Base-by-base conservation (phyloP, 2,329 filamentous ascomycete genomes). In the Cylindrodendrum hubeiense region DNA sequence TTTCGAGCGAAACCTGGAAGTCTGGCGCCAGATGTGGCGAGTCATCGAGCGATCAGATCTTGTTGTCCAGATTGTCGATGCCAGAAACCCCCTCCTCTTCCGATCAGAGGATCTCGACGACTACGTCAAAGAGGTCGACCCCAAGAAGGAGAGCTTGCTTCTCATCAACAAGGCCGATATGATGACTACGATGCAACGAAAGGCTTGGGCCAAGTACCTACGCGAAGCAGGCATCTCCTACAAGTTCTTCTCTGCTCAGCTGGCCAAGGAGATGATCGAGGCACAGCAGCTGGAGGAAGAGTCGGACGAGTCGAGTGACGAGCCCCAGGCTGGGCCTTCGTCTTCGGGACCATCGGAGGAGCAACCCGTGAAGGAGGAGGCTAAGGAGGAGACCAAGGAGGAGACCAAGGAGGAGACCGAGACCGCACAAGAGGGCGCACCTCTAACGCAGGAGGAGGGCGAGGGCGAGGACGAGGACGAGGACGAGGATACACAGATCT, bases 131-230 rank as follows among this genome's bases (percentile, higher is more conserved):
- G 94, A 97, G 73, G 92, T 98, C 26, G 92, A 97, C 74, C 81
- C 90, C 2, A 91, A 89, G 77, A 98, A 99, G 84, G 88, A 94
- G 78, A 99, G 98, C 78, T 77, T 99, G 76, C 80, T 99, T 60
- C 85, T 99, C 60, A 95, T 99, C 76, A 99, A 99, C 86, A 99
- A 99, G 85, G 95, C 96, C 49, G 96, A 99, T 81, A 98, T 99
- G 96, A 95, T 99, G 93, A 97, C 95, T 2, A 80, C 90, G 51
- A 89, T 89, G 74, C 97, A 99, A 82, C 86, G 96, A 70, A 87
- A 87, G 69, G 85, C 86, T 0, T 99, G 96, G 96, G 95, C 95
- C 3, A 88, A 92, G 71, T 94, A 97, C 77, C 93, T 99, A 72
- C 91, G 91, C 71, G 84, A 90, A 71, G 89, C 92, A 26, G 89